Conservation (phyloP, 2,329 filamentous ascomycete genomes). For the Nigrospora sphaerica region DNA sequence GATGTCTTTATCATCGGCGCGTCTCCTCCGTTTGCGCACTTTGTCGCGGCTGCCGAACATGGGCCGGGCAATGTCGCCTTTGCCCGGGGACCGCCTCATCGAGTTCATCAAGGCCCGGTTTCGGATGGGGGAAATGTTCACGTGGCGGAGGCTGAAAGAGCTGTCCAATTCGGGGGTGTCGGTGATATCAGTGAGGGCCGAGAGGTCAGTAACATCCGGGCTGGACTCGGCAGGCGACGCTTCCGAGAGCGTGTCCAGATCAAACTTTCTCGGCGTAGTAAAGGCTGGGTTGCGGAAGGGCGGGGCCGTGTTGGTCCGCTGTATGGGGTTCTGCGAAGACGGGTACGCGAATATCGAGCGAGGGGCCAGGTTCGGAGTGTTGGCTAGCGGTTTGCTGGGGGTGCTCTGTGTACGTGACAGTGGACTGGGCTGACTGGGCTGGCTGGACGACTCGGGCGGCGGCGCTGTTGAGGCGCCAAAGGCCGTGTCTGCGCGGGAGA, state of each 20-base stretch:
- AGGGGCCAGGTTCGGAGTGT: constrained; percentile 19
- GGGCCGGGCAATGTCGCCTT: constrained; percentile 53
- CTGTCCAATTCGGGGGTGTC: constrained; percentile 39
- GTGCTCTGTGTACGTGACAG: constrained; percentile 12
- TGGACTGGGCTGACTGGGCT: neutral
- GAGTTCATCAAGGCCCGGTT: constrained; percentile 24
- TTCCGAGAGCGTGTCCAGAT: constrained; percentile 47
- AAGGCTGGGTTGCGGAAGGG: constrained; percentile 59
- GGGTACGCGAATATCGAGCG: constrained; percentile 36
- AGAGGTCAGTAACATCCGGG: constrained; percentile 50
- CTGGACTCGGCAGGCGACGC: constrained; percentile 53
- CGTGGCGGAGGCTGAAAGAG: constrained; percentile 30
- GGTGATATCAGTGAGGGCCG: constrained; percentile 34
- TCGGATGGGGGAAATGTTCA: constrained; percentile 44
- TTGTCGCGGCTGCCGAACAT: constrained; percentile 31
- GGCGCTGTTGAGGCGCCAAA: neutral
- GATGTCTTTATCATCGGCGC: constrained; percentile 44
- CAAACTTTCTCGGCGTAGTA: constrained; percentile 53
- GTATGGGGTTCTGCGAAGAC: constrained; percentile 16
- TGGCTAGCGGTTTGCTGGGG: constrained; percentile 30
- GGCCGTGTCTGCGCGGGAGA: neutral
- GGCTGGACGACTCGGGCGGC: no score
- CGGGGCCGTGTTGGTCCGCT: constrained; percentile 35
- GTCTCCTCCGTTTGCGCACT: constrained; percentile 47
- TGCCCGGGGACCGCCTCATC: constrained; percentile 43